phyloP scores from a whole-genome alignment of 495 filamentous ascomycete species.

The Aspergillus sclerotiicarbonarius region DNA sequence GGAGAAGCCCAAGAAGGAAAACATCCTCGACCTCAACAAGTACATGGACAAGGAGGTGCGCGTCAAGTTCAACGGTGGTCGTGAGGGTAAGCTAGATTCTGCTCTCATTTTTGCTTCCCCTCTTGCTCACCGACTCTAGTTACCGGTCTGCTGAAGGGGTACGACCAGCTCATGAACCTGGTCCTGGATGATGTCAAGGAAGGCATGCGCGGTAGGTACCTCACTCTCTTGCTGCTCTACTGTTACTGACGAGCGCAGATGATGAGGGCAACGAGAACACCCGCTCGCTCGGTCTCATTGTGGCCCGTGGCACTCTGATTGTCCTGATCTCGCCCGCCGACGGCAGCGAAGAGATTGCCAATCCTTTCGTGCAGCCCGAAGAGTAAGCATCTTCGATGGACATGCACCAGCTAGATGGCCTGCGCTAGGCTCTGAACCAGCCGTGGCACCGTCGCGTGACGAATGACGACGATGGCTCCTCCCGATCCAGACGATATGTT shows the following conservation, averaged over 20 bases:
- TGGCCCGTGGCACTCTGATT: conserved; percentile 87
- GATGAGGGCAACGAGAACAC: conserved; percentile 87
- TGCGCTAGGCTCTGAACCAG: not conserved
- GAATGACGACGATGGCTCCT: not conserved
- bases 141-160: conserved; percentile 85
- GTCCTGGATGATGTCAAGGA: conserved; percentile 95
- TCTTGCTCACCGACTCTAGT: conserved; percentile 52
- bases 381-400: conserved; percentile 37
- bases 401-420: conserved; percentile 3
- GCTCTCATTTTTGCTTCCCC: conserved; percentile 3
- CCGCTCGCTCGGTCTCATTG: conserved; percentile 82
- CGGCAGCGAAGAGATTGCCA: conserved; percentile 92
- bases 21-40: conserved; percentile 90
- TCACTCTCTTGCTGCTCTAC: conserved; percentile 10
- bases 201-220: conserved; percentile 68
- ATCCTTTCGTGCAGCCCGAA: conserved; percentile 79
- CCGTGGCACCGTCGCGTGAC: not conserved
- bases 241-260: conserved; percentile 46
- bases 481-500: not conserved
- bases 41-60: conserved; percentile 94
- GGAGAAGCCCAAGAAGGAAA: conserved; percentile 93
- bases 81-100: conserved; percentile 67
- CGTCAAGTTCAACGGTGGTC: conserved; percentile 94
- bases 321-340: conserved; percentile 90
- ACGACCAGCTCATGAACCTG: conserved; percentile 95